phyloP scores from a whole-genome alignment of 202 grass and related monocot genomes.

The Brachypodium distachyon region DNA sequence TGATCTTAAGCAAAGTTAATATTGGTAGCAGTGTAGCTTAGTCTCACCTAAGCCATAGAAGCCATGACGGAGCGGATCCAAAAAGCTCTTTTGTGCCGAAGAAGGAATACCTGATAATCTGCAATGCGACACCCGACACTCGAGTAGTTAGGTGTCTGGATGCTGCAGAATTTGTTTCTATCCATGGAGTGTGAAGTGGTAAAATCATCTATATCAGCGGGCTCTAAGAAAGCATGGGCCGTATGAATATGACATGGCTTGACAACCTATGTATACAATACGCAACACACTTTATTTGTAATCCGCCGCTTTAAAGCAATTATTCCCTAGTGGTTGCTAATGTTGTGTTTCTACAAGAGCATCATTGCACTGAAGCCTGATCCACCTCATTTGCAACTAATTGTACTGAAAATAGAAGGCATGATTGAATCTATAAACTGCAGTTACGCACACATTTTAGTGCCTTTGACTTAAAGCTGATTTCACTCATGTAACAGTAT shows the following conservation, averaged over 20 bases:
- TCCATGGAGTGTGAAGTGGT: not conserved
- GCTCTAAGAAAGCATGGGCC: not conserved
- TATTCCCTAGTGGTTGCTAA: not conserved
- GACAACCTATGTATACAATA: not conserved
- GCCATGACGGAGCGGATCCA: not conserved
- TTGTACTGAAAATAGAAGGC: not conserved
- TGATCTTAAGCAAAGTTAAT: not conserved
- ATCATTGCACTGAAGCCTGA: not conserved
- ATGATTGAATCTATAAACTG: not conserved
- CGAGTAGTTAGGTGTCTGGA: not conserved
- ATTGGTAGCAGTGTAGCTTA: not conserved
- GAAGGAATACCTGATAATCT: not conserved
- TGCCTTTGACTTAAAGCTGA: not conserved
- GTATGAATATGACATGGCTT: not conserved
- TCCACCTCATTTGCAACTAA: not conserved
- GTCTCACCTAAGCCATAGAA: constrained; percentile 3
- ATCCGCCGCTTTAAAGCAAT: not conserved
- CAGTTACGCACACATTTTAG: not conserved
- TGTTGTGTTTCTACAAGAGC: not conserved
- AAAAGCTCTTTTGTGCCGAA: not conserved
- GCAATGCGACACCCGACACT: not conserved
- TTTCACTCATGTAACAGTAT: not conserved
- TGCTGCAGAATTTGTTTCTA: not conserved
- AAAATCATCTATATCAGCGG: not conserved
- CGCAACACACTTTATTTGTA: not conserved